Evolutionary conservation across 176 grass and related monocot genomes (phyloP), one percentile per base, ranked within the genome.

Genomic region (Echinochloa phyllopogon): DNA sequence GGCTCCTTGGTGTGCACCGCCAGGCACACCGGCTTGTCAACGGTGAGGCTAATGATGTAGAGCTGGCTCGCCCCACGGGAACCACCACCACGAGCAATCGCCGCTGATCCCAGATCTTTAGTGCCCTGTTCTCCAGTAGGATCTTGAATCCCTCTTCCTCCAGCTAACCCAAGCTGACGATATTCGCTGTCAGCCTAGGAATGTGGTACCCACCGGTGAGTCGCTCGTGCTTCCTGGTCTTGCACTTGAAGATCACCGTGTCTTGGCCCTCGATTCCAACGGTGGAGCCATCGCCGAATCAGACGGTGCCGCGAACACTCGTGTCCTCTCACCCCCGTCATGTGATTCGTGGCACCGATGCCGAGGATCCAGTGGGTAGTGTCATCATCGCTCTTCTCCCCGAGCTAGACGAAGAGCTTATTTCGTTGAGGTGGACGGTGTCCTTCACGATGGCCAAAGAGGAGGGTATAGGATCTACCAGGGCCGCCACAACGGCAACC

Each of bases 71-170:
- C 16, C 8, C 0, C 1, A 1, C 72, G 48, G 0, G 6, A 3
- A 75, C 72, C 2, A 10, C 20, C 1, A 27, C 44, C 27, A 75
- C 16, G n/a, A n/a, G n/a, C 0, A 75, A 45, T 2, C 69, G 11
- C 10, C 69, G 12, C 0, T 2, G 13, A 0, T 73, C 45, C 69
- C 44, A 50, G 5, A 73, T 29, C 21, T 9, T 3, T 0, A 50
- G 13, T 0, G 12, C 13, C 0, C 37, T 37, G 2, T 67, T 0
- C 2, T 50, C 23, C 13, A 33, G 2, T 0, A 33, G 1, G 41
- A 73, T 15, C 69, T 50, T 73, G 69, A 8, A 73, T 0, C 12
- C 0, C 0, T 25, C n/a, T 4, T 71, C 44, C 0, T 73, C 69
- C 2, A 71, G 6, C 0, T 71, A n/a, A 0, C 42, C 42, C 8